Base-by-base conservation (phyloP, 1,284 basidiomycete genomes). In the Coniophora puteana region DNA sequence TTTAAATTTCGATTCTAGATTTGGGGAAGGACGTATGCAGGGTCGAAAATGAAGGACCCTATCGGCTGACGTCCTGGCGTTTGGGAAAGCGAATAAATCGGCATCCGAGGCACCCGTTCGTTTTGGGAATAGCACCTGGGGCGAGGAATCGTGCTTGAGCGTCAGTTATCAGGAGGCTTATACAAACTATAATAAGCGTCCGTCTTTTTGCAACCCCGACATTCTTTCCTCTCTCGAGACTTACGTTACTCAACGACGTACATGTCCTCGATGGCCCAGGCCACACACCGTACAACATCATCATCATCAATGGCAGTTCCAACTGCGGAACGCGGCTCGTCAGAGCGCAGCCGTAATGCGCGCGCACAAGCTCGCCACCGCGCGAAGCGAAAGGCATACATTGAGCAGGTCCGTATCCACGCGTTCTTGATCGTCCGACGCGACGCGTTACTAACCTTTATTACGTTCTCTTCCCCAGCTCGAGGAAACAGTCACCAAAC, bases 321-420 rank as follows among this genome's bases (percentile, higher is more conserved):
- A 45, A 40, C 57, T 47, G 46, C 47, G 53, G 77, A 80, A 61
- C 45, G 43, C 36, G 61, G 63, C 46, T 62, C 57, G 57, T 59
- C 57, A 59, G 83, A 87, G 63, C 82, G 85, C 48, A 83, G 81
- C 67, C 80, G 88, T 67, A 90, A 89, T 67, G 88, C 87, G 43
- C 89, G 87, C 61, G 91, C 90, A 4, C 90, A 94, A 68, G 89
- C 90, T 40, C 72, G 90, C 54, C 90, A 93, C 71, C 80, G 90
- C 43, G 91, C 90, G 59, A 93, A 93, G 66, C 77, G 91, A 63
- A 93, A 93, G 70, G 90, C 89, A 10, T 92, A 93, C 68, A 89
- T 93, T 56, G 89, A 92, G 54, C 83, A 90, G 69, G 89, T 89
- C 5, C 3, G 40, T 37, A 4, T 1, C n/a, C 26, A 14, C 38